Conservation (phyloP, 805 yeast genomes). For the Monosporozyma yasuniensis region DNA sequence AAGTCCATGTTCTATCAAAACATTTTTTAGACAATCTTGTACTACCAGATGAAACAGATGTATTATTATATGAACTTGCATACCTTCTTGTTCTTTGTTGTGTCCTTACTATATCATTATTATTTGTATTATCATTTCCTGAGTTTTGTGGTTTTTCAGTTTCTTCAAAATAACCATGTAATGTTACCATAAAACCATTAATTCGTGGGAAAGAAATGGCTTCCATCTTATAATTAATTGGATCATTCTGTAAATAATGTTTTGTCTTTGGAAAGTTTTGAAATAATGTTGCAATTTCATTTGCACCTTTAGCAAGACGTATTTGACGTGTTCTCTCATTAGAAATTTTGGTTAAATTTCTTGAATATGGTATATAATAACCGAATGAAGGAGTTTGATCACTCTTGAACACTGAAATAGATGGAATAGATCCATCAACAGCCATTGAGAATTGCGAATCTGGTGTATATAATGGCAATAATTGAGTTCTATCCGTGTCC, state of each 20-base stretch:
- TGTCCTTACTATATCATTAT: background rate
- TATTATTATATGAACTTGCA: conserved; percentile 11
- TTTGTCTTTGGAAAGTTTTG: conserved; percentile 65
- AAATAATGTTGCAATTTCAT: conserved; percentile 53
- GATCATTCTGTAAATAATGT: conserved; percentile 57
- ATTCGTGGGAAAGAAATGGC: conserved; percentile 62
- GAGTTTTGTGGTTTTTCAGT: conserved; percentile 40
- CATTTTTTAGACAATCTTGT: conserved; percentile 50
- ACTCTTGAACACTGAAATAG: conserved; percentile 26
- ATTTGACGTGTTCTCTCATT: conserved; percentile 44
- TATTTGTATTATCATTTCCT: conserved; percentile 14
- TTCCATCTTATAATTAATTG: conserved; percentile 68
- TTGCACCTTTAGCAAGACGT: conserved; percentile 61
- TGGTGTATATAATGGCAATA: conserved; percentile 65
- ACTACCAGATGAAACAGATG: conserved; percentile 22
- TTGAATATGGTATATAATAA: conserved; percentile 59
- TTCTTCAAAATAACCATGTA: conserved; percentile 85
- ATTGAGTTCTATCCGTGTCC: conserved; percentile 69
- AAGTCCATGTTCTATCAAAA: conserved; percentile 78
- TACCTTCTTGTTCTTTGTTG: conserved; percentile 21
- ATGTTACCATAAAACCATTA: conserved; percentile 63
- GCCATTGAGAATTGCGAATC: conserved; percentile 80
- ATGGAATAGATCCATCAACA: conserved; percentile 64
- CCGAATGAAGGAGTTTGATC: conserved; percentile 44
- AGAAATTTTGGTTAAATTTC: conserved; percentile 62